Evolutionary conservation across 2,329 filamentous ascomycete genomes (phyloP).

Genomic region (Microascus cirrosus): DNA sequence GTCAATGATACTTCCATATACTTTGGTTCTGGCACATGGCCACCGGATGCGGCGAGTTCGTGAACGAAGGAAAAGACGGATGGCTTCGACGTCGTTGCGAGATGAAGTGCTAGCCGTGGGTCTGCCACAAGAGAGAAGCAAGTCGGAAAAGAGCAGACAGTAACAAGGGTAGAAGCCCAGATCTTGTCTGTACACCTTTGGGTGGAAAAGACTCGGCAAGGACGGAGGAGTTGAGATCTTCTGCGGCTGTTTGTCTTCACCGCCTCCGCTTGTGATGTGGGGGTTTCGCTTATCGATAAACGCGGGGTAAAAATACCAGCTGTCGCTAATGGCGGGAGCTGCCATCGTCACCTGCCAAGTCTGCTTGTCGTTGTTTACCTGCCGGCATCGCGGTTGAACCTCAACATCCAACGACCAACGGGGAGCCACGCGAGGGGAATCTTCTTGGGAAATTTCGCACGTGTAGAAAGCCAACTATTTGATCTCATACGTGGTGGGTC

Average conservation of each 20-base stretch:
- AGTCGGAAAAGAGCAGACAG: neutral
- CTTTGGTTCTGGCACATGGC: neutral
- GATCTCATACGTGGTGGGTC: too few relatives aligned
- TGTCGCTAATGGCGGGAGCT: neutral
- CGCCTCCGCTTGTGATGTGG: neutral
- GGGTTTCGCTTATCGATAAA: conserved; percentile 4
- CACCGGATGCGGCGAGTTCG: neutral
- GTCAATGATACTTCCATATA: neutral
- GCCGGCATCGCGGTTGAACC: neutral
- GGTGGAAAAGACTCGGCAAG: too few relatives aligned
- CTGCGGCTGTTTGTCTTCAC: neutral
- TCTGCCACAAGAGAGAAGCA: neutral
- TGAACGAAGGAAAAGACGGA: neutral
- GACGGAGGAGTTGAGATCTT: neutral
- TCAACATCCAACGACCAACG: neutral
- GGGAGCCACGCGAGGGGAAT: neutral
- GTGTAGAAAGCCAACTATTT: neutral
- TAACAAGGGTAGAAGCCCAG: too few relatives aligned
- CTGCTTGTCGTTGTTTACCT: neutral
- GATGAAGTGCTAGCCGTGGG: neutral
- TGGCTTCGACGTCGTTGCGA: neutral
- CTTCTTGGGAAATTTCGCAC: neutral
- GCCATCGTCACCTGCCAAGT: neutral
- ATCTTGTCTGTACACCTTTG: too few relatives aligned
- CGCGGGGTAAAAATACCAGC: neutral